Evolutionary conservation across 1,284 basidiomycete genomes (phyloP).

Genomic region (Entoloma clypeatum): DNA sequence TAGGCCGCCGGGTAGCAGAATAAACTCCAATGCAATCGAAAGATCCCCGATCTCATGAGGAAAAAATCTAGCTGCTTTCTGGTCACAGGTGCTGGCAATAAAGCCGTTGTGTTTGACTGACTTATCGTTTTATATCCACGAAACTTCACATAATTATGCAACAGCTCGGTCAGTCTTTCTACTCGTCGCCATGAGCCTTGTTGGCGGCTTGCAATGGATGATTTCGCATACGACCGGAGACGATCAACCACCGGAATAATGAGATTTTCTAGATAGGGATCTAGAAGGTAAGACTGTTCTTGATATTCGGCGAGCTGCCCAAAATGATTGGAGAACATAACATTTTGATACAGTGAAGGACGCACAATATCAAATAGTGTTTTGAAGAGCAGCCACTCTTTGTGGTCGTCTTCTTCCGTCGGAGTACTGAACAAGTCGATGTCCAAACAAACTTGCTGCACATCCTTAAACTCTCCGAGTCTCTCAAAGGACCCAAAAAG

Average conservation of each 20-base stretch:
- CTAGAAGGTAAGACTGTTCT: constrained; percentile 92
- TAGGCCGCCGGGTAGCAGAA: constrained; percentile 49
- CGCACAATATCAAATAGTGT: constrained; percentile 45
- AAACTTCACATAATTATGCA: constrained; percentile 87
- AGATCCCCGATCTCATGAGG: constrained; percentile 88
- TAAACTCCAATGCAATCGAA: constrained; percentile 66
- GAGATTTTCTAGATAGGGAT: constrained; percentile 87
- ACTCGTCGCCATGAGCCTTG: constrained; percentile 42
- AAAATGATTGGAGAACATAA: constrained; percentile 6
- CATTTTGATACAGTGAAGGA: constrained; percentile 2
- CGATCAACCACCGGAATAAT: constrained; percentile 72
- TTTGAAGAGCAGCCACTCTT: constrained; percentile 39
- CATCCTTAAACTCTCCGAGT: constrained; percentile 51
- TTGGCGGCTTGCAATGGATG: constrained; percentile 34
- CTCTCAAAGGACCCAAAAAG: constrained; percentile 59
- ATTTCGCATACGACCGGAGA: constrained; percentile 59
- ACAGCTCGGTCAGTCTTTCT: constrained; percentile 54
- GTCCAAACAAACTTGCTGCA: constrained; percentile 51
- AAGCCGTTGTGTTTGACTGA: constrained; percentile 40
- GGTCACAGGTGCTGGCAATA: constrained; percentile 16
- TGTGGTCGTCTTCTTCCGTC: constrained; percentile 44
- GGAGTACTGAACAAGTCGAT: constrained; percentile 46
- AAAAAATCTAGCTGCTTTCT: constrained; percentile 75
- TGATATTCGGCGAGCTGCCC: constrained; percentile 85
- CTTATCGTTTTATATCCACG: constrained; percentile 92